Percentiles rank a stretch among this genome's conserved stretches.
phyloP scores from a whole-genome alignment of 805 yeast genomes.

The Candida sonorensis region DNA sequence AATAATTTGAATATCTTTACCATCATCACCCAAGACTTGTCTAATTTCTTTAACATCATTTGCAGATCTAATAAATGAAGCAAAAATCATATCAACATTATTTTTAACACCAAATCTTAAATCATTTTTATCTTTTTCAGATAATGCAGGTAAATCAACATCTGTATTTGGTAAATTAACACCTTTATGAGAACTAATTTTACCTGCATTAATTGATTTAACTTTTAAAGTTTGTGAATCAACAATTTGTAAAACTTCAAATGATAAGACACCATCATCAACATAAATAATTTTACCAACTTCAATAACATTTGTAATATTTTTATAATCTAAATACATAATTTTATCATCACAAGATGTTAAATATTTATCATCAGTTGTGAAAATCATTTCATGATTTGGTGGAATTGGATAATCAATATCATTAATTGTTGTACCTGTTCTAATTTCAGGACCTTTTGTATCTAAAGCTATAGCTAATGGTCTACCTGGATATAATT shows the following conservation, averaged over 20 bases:
- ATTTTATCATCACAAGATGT: slow-evolving; percentile 65
- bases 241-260: slow-evolving; percentile 79
- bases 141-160: slow-evolving; percentile 95
- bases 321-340: slow-evolving; percentile 91
- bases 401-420: slow-evolving; percentile 78
- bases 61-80: slow-evolving; percentile 95
- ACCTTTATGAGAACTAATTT: slow-evolving; percentile 96
- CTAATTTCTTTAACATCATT: slow-evolving; percentile 87
- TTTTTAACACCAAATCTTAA: slow-evolving; percentile 94
- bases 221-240: slow-evolving; percentile 82
- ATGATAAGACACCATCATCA: slow-evolving; percentile 96
- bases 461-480: slow-evolving; percentile 97
- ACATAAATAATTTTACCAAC: slow-evolving; percentile 87
- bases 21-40: slow-evolving; percentile 93
- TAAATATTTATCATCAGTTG: slow-evolving; percentile 81
- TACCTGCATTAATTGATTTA: slow-evolving; percentile 88
- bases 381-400: slow-evolving; percentile 85
- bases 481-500: slow-evolving; percentile 89
- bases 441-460: slow-evolving; percentile 99
- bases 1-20: slow-evolving; percentile 92
- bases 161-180: slow-evolving; percentile 98
- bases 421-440: slow-evolving; percentile 84
- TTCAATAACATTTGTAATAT: slow-evolving; percentile 90
- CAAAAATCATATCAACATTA: slow-evolving; percentile 96
- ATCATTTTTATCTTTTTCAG: slow-evolving; percentile 94